Evolutionary conservation across 495 filamentous ascomycete genomes (phyloP).

Genomic region (Astrothelium macrocarpum): DNA sequence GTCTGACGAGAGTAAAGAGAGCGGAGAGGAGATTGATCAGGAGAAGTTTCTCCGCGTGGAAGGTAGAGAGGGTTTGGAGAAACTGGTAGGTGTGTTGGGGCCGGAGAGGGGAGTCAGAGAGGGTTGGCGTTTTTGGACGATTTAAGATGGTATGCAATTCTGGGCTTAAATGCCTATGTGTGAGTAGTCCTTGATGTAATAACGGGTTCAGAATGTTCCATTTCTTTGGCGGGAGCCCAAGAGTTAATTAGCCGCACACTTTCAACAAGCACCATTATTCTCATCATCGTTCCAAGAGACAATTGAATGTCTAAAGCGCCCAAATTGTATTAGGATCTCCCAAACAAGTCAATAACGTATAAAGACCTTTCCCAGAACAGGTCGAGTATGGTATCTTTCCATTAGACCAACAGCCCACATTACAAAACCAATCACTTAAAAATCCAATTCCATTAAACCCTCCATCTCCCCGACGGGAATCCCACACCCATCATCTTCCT

Average conservation of each 20-base stretch:
- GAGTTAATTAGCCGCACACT: too few species aligned
- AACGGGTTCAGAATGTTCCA: too few species aligned
- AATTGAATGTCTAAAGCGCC: background rate
- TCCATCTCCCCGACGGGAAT: background rate
- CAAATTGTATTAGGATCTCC: background rate
- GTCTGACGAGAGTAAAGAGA: constrained; percentile 48
- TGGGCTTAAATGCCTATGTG: too few species aligned
- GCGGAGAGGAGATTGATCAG: constrained; percentile 86
- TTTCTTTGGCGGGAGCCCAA: too few species aligned
- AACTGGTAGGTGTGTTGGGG: constrained; percentile 49
- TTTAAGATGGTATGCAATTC: background rate
- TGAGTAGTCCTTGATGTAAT: too few species aligned
- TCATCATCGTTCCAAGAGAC: background rate
- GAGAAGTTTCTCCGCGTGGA: constrained; percentile 80
- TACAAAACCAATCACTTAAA: background rate
- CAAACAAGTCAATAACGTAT: too few species aligned
- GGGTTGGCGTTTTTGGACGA: constrained; percentile 89
- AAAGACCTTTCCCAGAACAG: background rate
- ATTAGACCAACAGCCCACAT: background rate
- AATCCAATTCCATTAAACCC: background rate
- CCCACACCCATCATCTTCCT: background rate
- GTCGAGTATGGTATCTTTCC: background rate
- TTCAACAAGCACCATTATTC: too few species aligned
- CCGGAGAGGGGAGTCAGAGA: constrained; percentile 54
- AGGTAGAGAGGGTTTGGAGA: constrained; percentile 71